Evolutionary conservation across 352 stramenopile genomes (phyloP).

Genomic region (Phytophthora tentaculata): DNA sequence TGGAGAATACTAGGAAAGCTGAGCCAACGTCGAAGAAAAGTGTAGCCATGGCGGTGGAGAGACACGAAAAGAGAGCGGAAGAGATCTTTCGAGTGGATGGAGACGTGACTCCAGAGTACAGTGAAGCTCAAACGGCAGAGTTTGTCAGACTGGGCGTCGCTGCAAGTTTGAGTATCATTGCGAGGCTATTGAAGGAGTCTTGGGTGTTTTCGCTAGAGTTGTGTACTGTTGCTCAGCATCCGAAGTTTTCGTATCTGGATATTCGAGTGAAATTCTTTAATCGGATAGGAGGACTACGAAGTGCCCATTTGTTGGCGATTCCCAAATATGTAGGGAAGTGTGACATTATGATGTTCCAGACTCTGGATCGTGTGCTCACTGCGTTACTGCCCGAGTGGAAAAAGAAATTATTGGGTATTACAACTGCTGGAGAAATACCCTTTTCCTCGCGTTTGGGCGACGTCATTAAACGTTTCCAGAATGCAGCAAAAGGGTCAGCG

Average conservation of each 20-base stretch:
- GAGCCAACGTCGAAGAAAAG: conserved; percentile 6
- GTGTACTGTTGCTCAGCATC: conserved; percentile 21
- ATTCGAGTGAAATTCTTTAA: conserved; percentile 43
- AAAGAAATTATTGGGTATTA: conserved; percentile 35
- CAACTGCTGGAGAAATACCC: conserved; percentile 16
- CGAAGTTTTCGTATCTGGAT: conserved; percentile 38
- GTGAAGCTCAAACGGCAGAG: conserved; percentile 28
- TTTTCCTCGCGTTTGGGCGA: conserved; percentile 23
- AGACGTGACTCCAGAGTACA: conserved; percentile 17
- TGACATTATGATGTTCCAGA: conserved; percentile 31
- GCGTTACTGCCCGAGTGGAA: conserved; percentile 37
- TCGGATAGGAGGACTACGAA: conserved; percentile 20
- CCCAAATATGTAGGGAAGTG: conserved; percentile 27
- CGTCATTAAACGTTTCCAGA: conserved; percentile 33
- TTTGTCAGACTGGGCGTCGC: conserved; percentile 44
- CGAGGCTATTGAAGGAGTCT: conserved; percentile 37
- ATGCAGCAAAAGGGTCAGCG: conserved; percentile 9
- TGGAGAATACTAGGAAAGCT: conserved; percentile 9
- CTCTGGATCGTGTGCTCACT: conserved; percentile 33
- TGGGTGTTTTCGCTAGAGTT: conserved; percentile 55
- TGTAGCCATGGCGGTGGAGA: conserved; percentile 6
- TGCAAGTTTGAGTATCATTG: conserved; percentile 41
- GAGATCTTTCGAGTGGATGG: conserved; percentile 7
- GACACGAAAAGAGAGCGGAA: not conserved
- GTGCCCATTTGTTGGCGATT: conserved; percentile 43